Base-by-base conservation (phyloP, 1,139 yeast species). In the Nakaseomyces glabratus region DNA sequence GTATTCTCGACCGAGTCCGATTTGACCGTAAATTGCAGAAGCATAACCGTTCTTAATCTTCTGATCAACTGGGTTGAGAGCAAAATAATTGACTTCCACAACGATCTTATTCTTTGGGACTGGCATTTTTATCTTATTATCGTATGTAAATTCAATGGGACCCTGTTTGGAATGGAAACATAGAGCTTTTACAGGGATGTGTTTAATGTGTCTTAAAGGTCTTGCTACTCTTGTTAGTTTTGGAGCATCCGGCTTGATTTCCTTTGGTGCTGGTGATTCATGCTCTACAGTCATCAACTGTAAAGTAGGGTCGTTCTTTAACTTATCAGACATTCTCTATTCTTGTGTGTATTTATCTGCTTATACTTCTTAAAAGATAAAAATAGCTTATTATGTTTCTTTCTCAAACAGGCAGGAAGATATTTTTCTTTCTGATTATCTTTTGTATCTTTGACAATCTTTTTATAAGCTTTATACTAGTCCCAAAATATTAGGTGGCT, bases 1-100 rank as follows among this genome's bases (percentile, higher is more conserved):
- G 48, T 70, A 82, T 49, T 82, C 95, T 40, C 73, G 63, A 3
- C 90, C 88, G 20, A 77, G 49, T 6, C 84, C 85, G 36, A 72
- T 69, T 24, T 63, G 65, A 52, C 62, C 40, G 57, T 58, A 50
- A 59, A 62, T 44, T 48, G 57, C 48, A 43, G 51, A 25, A 49
- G 61, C 37, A 58, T 58, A 48, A 38, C 62, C 50, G 39, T 66
- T 39, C 41, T 40, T 62, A 32, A 77, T 48, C 36, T 76, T 61
- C 35, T 70, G 43, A 53, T 82, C 94, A 29, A 80, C 65, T 0
- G 93, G 93, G 48, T 81, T 82, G n/a, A 50, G 41, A 21, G 46
- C 55, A 12, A 43, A 49, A 30, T 45, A 39, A 12, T 35, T 35
- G 16, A 79, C 72, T 47, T 76, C 73, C 18, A 84, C 66, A 15